These are phyloP conservation scores for Glycine latifolia DNA, from an alignment of 306 rosid species.

Conservation along the genomic window DNA sequence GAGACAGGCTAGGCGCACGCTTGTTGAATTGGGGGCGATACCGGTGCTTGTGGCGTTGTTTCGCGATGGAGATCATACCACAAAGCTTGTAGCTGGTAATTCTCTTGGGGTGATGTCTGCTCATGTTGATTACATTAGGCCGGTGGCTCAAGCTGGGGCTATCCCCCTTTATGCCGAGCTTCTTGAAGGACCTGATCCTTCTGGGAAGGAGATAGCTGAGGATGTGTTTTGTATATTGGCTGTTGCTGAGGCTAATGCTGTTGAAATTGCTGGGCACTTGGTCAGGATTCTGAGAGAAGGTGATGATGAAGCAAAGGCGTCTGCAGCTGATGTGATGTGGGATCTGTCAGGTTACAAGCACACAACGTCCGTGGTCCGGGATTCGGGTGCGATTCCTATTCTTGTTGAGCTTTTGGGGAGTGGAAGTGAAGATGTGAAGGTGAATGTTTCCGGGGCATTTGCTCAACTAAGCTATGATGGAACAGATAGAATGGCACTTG, in stretches of 20 bases:
- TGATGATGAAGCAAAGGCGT: conserved; percentile 55
- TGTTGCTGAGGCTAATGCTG: conserved; percentile 52
- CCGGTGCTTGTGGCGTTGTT: conserved; percentile 54
- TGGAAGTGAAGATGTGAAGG: conserved; percentile 45
- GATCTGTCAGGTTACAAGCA: conserved; percentile 53
- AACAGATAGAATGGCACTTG: conserved; percentile 56
- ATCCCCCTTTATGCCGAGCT: conserved; percentile 63
- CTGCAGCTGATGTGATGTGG: conserved; percentile 62
- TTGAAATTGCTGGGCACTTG: conserved; percentile 51
- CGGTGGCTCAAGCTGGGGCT: conserved; percentile 56
- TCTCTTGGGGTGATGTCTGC: conserved; percentile 58
- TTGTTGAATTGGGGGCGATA: conserved; percentile 57
- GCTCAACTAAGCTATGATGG: conserved; percentile 54
- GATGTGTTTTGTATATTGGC: conserved; percentile 58
- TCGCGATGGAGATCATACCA: conserved; percentile 46
- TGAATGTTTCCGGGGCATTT: conserved; percentile 54
- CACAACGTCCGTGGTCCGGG: conserved; percentile 33
- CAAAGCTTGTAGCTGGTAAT: conserved; percentile 51
- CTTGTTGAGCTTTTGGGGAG: conserved; percentile 56
- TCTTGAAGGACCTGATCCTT: conserved; percentile 54
- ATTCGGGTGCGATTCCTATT: conserved; percentile 55
- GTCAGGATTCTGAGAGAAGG: conserved; percentile 57
- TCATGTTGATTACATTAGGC: conserved; percentile 55
- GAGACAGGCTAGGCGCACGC: conserved; percentile 36
- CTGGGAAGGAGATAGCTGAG: conserved; percentile 61